Percentiles rank a stretch among this genome's conserved stretches.
These are phyloP conservation scores for Irpex sp. DNA, from an alignment of 1,284 basidiomycete genomes.

Conservation along the genomic window DNA sequence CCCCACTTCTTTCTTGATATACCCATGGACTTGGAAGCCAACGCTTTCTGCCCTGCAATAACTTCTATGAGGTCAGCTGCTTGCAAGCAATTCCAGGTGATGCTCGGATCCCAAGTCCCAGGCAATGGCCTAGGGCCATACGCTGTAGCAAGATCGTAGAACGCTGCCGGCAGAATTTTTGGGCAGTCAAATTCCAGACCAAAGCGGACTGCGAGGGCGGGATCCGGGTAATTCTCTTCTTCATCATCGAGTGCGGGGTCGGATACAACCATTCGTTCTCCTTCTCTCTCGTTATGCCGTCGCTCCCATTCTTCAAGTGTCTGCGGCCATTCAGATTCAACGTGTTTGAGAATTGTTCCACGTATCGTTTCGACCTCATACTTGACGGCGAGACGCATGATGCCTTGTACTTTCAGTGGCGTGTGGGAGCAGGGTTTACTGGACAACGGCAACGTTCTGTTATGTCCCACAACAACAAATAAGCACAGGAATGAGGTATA, in stretches of 20 bases:
- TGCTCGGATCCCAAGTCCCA: background rate
- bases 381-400: background rate
- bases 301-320: background rate
- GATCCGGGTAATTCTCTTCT: background rate
- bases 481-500: no score
- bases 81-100: background rate
- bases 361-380: background rate
- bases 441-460: background rate
- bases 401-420: background rate
- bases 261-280: background rate
- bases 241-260: background rate
- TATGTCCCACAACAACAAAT: no score
- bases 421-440: background rate
- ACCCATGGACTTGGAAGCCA: background rate
- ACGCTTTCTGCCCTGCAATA: background rate
- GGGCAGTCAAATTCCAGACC: background rate
- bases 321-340: slow-evolving; percentile 3
- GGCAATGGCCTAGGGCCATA: background rate
- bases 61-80: background rate
- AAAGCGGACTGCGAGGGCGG: background rate
- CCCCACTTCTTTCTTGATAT: background rate
- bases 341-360: background rate
- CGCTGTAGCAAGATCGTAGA: background rate
- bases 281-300: background rate
- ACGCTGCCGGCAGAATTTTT: background rate